A percentile compares a stretch with the other conserved stretches of the same genome.
Evolutionary conservation across 225 moss, liverwort and hornwort genomes (phyloP).

Genomic region (Thuidium tamariscinum): DNA sequence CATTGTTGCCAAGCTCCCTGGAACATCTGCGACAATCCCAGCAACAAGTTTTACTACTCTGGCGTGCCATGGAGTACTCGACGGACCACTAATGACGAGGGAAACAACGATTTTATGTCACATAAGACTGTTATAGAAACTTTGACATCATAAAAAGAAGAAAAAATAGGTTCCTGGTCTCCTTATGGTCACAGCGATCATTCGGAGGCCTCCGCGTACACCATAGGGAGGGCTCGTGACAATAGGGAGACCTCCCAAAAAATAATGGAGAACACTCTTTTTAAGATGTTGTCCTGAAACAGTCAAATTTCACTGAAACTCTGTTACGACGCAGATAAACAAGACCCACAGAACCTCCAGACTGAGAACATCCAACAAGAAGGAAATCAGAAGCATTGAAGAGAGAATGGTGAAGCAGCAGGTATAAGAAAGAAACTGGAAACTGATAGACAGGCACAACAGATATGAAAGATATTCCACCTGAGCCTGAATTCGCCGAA

Average conservation of each 20-base stretch:
- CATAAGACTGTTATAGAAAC: neutral
- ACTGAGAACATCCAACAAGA: neutral
- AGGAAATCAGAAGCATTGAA: neutral
- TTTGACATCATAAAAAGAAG: neutral
- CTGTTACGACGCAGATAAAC: neutral
- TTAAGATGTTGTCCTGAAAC: neutral
- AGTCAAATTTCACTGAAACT: too few relatives aligned
- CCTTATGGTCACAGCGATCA: neutral
- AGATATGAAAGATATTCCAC: neutral
- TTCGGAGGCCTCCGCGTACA: neutral
- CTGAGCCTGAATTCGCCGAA: slow-evolving; percentile 16
- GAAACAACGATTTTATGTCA: neutral
- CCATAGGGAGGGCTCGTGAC: neutral
- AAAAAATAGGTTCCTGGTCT: neutral
- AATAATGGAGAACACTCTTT: neutral
- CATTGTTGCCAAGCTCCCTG: slow-evolving; percentile 21
- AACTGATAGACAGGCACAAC: neutral
- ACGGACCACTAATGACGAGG: neutral
- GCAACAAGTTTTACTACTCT: neutral
- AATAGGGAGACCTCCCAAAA: neutral
- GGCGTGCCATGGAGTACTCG: neutral
- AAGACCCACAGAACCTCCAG: neutral
- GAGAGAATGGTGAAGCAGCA: neutral
- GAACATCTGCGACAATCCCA: slow-evolving; percentile 33
- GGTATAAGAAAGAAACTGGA: neutral